Base-by-base conservation (phyloP, 176 grass and related monocot genomes). In the Phoenix roebelenii region DNA sequence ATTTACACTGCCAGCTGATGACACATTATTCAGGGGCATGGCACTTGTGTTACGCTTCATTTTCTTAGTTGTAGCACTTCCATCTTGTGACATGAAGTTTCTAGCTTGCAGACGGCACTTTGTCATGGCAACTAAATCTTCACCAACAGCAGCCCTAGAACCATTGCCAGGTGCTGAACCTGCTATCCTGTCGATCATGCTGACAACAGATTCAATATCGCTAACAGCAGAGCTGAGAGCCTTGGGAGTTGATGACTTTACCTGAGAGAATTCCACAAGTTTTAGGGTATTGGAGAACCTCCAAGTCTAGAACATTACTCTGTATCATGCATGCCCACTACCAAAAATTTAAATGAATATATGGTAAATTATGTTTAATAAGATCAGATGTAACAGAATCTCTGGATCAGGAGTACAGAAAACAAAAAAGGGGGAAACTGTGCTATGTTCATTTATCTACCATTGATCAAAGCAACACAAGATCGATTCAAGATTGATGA, bases 21-120 rank as follows among this genome's bases (percentile, higher is more conserved):
- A 80, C 44, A 84, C 78, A 77, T 83, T 88, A 73, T 78, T 83
- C 57, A 92, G 77, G 59, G 93, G 93, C 93, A 98, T 92, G 23
- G 93, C 93, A 70, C 84, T 98, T 7, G 93, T 98, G 70, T 98
- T 88, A 56, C 93, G 81, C 66, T 98, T 98, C 75, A 98, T 98
- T 85, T 98, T 98, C 79, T 98, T 98, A 16, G 87, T 74, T 60
- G 87, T 67, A 51, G 82, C 74, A 73, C 72, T 81, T 44, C 93
- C 93, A 67, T 98, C 93, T 49, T 87, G 85, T 51, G 81, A 66
- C 64, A 91, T 82, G 79, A 92, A 88, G 67, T 88, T 91, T 75
- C 88, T 92, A 53, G 87, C 93, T 87, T 98, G 93, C 50, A 98
- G 69, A 25, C 93, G 83, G 23, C 93, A 98, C 78, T 92, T 98